These are phyloP conservation scores for Sugiyamaella pinicola DNA, from an alignment of 1,139 yeast species.

Conservation along the genomic window DNA sequence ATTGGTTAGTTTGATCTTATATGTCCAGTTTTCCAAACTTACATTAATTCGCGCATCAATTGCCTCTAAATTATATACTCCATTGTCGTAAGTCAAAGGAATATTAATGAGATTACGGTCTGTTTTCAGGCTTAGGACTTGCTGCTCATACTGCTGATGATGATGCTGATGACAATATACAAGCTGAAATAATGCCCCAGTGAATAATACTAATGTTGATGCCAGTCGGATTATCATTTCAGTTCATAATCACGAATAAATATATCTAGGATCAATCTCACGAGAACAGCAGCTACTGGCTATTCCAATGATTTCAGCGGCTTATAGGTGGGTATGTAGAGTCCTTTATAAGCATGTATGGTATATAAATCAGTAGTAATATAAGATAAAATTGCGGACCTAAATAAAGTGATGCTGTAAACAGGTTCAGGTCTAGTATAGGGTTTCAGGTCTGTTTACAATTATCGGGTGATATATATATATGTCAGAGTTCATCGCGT, in stretches of 20 bases:
- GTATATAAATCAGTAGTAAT: no score
- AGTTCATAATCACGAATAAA: not conserved
- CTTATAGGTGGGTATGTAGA: not conserved
- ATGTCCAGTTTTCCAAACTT: not conserved
- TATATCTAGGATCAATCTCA: no score
- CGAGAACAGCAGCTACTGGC: not conserved
- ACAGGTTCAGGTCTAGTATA: no score
- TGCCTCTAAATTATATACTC: constrained; percentile 45
- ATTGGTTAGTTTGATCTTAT: constrained; percentile 14
- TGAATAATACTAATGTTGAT: not conserved
- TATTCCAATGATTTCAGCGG: no score
- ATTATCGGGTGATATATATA: no score
- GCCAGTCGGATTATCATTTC: not conserved
- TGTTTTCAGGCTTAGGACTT: constrained; percentile 3
- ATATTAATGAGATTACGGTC: not conserved
- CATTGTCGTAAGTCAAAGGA: constrained; percentile 41
- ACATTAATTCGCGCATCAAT: constrained; percentile 30
- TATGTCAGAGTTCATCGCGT: no score
- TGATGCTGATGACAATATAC: constrained; percentile 9
- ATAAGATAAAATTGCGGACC: no score
- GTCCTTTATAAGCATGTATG: no score
- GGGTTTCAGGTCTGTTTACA: no score
- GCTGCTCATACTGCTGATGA: constrained; percentile 9
- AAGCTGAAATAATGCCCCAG: not conserved
- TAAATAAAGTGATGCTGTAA: no score